Base-by-base conservation (phyloP, 768 basidiomycete species). In the Agrocybe pediades region DNA sequence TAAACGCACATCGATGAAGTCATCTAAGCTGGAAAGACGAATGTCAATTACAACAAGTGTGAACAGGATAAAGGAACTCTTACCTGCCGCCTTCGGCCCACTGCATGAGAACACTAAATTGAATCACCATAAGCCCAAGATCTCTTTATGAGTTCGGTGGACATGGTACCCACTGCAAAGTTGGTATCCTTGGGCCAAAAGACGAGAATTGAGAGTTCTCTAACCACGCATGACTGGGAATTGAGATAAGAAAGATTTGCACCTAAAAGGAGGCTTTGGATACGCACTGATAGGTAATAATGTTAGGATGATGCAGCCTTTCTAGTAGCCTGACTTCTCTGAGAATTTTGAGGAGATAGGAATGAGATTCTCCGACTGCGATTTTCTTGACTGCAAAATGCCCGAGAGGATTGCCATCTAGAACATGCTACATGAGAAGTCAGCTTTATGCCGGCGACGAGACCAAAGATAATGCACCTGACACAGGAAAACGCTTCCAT, bases 381-480 rank as follows among this genome's bases (percentile, higher is more conserved):
- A 98, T 93, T 68, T 97, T 98, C 74, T 98, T 98, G 43, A 97
- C 90, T 0, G 95, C 95, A 67, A 95, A 97, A 60, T 86, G 87
- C 24, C 90, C 90, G 83, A 98, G 79, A 15, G 84, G 76, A 62
- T 95, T 95, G 8, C 89, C 92, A 51, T 97, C 91, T 29, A 98
- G 74, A 19, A 95, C 79, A 69, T 96, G 94, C 84, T 94, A 23
- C 8, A 57, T 27, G 53, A 30, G 9, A 33, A 43, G 64, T 65
- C 15, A 49, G 40, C 39, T 53, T 9, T 11, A 30, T 29, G 24
- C 41, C 30, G 25, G 9, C 6, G 17, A 29, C 26, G 20, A 46
- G 26, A 41, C n/a, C 13, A 36, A 20, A 23, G 1, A 0, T 17
- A 21, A 48, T 25, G 21, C 23, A 92, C 92, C 78, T 91, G 90